Evolutionary conservation across 352 stramenopile genomes (phyloP), one percentile per base, ranked within the genome.

Genomic region (Pythium scleroteichum): DNA sequence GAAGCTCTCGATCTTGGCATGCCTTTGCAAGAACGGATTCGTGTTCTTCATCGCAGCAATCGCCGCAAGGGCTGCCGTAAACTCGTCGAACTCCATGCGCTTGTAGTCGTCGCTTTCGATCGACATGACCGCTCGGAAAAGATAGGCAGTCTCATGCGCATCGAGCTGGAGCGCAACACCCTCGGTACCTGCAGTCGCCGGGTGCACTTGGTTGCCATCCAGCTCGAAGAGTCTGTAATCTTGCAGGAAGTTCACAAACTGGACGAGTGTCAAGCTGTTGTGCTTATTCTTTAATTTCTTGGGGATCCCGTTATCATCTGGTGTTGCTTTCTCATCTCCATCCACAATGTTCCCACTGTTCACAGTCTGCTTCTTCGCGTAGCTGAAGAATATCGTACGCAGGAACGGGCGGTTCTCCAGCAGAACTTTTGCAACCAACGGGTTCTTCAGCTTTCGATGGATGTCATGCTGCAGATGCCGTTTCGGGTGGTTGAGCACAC

Each of bases 41-140:
- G 74, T 68, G 12, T 79, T 66, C 5, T 72, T 44, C 22, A 79
- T 57, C 22, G 69, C 66, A 6, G 80, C 76, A 14, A 90, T 72
- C 20, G 78, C 78, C 1, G 76, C 71, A 12, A 84, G 52, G 4
- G 76, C 76, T 3, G 70, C 60, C 2, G 75, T 46, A 35, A 90
- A 90, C 44, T 90, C 80, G 46, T 85, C 75, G 38, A 88, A 86
- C 47, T 90, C 80, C 27, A 90, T 75, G 51, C 75, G 72, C 2
- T 67, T 53, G 4, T 64, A 64, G 61, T 87, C 80, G 42, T 72
- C 69, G 45, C 82, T 84, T 22, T 87, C 76, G 10, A 84, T 62
- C 12, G 68, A 44, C 76, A 90, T 84, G 16, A 78, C 74, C 0
- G 68, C 66, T 6, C 54, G 62, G 49, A 90, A 90, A 0, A 90